phyloP scores from a whole-genome alignment of 306 rosid genomes.

The Macrotyloma uniflorum region DNA sequence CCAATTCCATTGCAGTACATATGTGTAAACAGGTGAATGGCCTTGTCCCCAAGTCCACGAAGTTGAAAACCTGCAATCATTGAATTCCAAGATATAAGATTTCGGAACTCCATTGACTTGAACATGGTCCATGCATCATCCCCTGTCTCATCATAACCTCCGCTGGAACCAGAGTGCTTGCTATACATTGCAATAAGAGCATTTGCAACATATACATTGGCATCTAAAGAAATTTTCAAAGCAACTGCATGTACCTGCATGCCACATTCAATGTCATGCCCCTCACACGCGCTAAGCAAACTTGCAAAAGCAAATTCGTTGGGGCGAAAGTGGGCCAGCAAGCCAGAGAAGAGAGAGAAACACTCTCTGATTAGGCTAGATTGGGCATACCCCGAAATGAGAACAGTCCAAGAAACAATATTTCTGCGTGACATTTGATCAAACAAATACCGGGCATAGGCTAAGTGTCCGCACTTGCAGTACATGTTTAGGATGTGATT shows the following conservation, averaged over 20 bases:
- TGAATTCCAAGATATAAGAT: conserved; percentile 84
- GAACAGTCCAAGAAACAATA: conserved; percentile 83
- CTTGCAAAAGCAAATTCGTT: conserved; percentile 86
- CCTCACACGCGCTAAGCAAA: conserved; percentile 60
- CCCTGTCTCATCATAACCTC: conserved; percentile 36
- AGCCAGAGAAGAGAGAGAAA: conserved; percentile 54
- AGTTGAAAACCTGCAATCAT: conserved; percentile 80
- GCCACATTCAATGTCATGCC: conserved; percentile 49
- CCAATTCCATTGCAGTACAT: conserved; percentile 65
- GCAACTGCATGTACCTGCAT: conserved; percentile 81
- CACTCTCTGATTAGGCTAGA: conserved; percentile 45
- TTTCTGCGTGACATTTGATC: conserved; percentile 71
- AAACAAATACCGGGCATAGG: conserved; percentile 57
- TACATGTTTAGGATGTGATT: conserved; percentile 85
- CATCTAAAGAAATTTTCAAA: conserved; percentile 71
- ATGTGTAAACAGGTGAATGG: conserved; percentile 57
- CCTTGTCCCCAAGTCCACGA: conserved; percentile 62
- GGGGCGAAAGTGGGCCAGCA: conserved; percentile 59
- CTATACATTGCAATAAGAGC: conserved; percentile 87
- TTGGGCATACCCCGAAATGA: conserved; percentile 75
- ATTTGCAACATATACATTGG: conserved; percentile 66
- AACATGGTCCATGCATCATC: conserved; percentile 74
- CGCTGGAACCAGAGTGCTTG: conserved; percentile 44
- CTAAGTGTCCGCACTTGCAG: conserved; percentile 63
- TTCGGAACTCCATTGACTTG: conserved; percentile 58